phyloP scores from a whole-genome alignment of 2,329 filamentous ascomycete genomes.

The Aotearoamyces nothofagi region DNA sequence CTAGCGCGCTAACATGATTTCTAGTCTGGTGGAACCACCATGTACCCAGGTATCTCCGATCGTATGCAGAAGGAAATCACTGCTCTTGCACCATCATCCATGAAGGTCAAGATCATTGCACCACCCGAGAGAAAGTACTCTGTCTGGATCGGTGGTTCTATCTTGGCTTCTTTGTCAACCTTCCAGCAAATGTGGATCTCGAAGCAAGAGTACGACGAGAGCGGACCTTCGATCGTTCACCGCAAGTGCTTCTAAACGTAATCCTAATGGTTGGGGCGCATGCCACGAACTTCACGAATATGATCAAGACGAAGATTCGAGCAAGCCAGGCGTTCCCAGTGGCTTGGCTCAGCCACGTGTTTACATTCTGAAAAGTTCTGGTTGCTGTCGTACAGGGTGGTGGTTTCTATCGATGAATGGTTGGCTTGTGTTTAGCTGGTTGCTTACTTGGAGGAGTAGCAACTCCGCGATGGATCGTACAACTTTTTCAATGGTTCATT shows the following conservation, averaged over 20 bases:
- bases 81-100: constrained; percentile 94
- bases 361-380: constrained; percentile 21
- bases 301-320: constrained; percentile 17
- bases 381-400: constrained; percentile 18
- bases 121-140: constrained; percentile 99
- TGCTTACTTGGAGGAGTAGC: constrained; percentile 17
- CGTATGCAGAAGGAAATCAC: constrained; percentile 99
- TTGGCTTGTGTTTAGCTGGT: constrained; percentile 12
- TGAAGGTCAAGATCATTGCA: constrained; percentile 99
- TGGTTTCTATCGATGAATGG: constrained; percentile 14
- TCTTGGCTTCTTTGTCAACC: constrained; percentile 96
- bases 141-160: constrained; percentile 99
- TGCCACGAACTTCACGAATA: constrained; percentile 20
- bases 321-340: constrained; percentile 12
- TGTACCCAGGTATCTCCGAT: constrained; percentile 99
- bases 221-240: constrained; percentile 97
- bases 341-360: constrained; percentile 17
- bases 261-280: constrained; percentile 15
- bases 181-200: constrained; percentile 99
- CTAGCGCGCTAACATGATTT: constrained; percentile 7
- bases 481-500: constrained; percentile 18
- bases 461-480: constrained; percentile 14
- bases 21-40: constrained; percentile 98
- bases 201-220: constrained; percentile 99
- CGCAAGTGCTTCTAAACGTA: constrained; percentile 97